These are phyloP conservation scores for Yamadazyma triangularis DNA, from an alignment of 1,139 yeast species.

Conservation along the genomic window DNA sequence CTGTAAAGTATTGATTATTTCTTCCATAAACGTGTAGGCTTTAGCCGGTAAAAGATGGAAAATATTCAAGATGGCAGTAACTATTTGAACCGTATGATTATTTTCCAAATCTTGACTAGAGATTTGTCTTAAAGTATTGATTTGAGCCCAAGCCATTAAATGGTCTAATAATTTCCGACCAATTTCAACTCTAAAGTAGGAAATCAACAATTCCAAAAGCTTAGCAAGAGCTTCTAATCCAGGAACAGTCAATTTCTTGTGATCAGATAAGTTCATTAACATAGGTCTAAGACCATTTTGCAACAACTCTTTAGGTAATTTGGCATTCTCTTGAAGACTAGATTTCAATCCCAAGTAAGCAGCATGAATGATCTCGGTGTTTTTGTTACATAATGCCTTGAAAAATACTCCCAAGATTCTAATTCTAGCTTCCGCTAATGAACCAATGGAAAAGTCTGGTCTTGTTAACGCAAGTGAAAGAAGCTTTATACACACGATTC, in stretches of 20 bases:
- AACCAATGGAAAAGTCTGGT: conserved; percentile 71
- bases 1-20: conserved; percentile 69
- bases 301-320: conserved; percentile 84
- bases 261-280: conserved; percentile 91
- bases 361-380: conserved; percentile 86
- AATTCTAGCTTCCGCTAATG: conserved; percentile 79
- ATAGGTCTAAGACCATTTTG: conserved; percentile 95
- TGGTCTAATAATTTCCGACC: conserved; percentile 93
- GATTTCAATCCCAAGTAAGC: conserved; percentile 85
- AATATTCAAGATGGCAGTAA: conserved; percentile 85
- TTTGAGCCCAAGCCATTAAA: conserved; percentile 94
- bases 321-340: conserved; percentile 80
- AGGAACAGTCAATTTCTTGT: conserved; percentile 80
- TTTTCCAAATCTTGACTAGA: conserved; percentile 74
- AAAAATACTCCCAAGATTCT: conserved; percentile 90
- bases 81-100: conserved; percentile 78
- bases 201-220: conserved; percentile 77
- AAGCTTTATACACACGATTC: conserved; percentile 85
- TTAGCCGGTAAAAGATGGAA: conserved; percentile 90
- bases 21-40: conserved; percentile 89
- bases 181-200: conserved; percentile 93
- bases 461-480: conserved; percentile 80
- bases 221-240: conserved; percentile 92
- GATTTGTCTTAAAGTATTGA: conserved; percentile 64
- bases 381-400: conserved; percentile 84